A percentile compares a stretch with the other conserved stretches of the same genome.
Evolutionary conservation across 169 alveolate species (phyloP).

Genomic region (Theileria luwenshuni): DNA sequence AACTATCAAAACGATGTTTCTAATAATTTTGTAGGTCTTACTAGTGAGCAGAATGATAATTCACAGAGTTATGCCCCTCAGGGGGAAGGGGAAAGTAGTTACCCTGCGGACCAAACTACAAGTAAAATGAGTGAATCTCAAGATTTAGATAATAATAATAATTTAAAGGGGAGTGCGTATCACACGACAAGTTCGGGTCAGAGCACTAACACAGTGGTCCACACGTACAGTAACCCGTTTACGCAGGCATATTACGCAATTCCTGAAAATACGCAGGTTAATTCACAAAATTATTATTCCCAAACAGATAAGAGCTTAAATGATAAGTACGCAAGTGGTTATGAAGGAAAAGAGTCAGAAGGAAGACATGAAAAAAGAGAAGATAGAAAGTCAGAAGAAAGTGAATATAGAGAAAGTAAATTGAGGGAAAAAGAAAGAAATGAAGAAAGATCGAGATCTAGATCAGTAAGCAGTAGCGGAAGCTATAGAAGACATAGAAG

Average conservation of each 20-base stretch:
- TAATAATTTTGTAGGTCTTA: conserved; percentile 18
- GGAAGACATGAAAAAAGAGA: neutral
- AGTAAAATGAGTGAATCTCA: too few species aligned
- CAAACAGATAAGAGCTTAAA: conserved; percentile 2
- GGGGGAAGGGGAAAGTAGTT: too few species aligned
- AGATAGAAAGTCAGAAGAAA: neutral
- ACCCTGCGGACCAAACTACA: too few species aligned
- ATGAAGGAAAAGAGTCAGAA: neutral
- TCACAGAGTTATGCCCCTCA: too few species aligned
- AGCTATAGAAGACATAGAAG: conserved; percentile 17
- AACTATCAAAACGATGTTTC: neutral
- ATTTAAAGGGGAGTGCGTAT: too few species aligned
- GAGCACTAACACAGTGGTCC: too few species aligned
- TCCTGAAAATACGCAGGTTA: conserved; percentile 22
- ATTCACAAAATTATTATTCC: conserved; percentile 19
- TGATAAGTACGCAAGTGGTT: neutral
- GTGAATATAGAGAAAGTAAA: neutral
- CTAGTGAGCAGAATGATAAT: too few species aligned
- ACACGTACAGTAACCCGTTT: too few species aligned
- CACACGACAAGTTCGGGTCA: too few species aligned
- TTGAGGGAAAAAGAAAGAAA: conserved; percentile 3
- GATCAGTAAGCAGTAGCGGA: conserved; percentile 10
- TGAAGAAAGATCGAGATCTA: conserved; percentile 7
- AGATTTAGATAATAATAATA: too few species aligned
- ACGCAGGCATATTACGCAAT: conserved; percentile 9